Conservation (phyloP, 1,139 yeast genomes). For the Blastobotrys indianensis region DNA sequence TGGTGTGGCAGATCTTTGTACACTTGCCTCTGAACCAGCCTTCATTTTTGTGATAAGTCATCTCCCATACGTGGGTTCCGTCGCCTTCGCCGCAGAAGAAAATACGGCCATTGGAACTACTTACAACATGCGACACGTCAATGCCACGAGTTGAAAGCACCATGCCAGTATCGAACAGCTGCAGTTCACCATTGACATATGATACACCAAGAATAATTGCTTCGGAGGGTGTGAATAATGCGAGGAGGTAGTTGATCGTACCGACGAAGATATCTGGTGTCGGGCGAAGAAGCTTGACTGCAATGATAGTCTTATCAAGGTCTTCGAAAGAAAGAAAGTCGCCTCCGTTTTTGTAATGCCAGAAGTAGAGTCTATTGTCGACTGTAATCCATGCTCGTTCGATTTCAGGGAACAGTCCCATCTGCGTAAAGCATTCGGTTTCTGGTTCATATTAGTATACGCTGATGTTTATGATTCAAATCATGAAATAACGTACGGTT, state of each 20-base stretch:
- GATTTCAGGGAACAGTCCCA: slow-evolving; percentile 81
- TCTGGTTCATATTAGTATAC: slow-evolving; percentile 27
- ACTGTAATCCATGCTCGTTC: slow-evolving; percentile 84
- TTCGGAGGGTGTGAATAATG: slow-evolving; percentile 77
- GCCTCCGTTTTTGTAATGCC: slow-evolving; percentile 66
- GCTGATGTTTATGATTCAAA: neutral
- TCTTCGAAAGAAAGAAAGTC: slow-evolving; percentile 82
- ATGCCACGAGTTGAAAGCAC: slow-evolving; percentile 75
- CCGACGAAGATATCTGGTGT: slow-evolving; percentile 75
- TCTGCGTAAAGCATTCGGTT: slow-evolving; percentile 61
- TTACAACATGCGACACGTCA: slow-evolving; percentile 58
- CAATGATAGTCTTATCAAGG: slow-evolving; percentile 67
- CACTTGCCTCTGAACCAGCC: slow-evolving; percentile 86
- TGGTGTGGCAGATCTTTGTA: slow-evolving; percentile 59
- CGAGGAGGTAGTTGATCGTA: slow-evolving; percentile 62
- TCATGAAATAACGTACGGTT: slow-evolving; percentile 30
- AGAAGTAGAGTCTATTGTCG: slow-evolving; percentile 74
- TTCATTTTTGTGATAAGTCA: slow-evolving; percentile 77
- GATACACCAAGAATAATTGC: slow-evolving; percentile 74
- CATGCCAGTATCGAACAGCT: slow-evolving; percentile 78
- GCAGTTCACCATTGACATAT: slow-evolving; percentile 51
- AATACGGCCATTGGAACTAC: slow-evolving; percentile 66
- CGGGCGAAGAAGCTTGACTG: slow-evolving; percentile 74
- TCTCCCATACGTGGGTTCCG: slow-evolving; percentile 80
- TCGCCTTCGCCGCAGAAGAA: slow-evolving; percentile 76